phyloP scores from a whole-genome alignment of 257 asterid genomes.

The Jasminum sambac region DNA sequence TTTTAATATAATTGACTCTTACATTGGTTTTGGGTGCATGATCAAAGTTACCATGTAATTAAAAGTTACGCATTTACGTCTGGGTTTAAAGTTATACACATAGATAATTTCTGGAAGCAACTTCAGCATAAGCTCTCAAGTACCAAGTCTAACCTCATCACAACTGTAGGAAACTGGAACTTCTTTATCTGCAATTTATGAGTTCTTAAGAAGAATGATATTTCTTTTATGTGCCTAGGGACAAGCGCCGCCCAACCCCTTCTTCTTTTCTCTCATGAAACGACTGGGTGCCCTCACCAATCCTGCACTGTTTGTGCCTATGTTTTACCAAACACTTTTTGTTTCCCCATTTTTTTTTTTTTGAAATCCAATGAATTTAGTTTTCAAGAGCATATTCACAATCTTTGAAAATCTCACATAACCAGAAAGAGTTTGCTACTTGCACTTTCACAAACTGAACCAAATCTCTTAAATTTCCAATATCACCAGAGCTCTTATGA shows the following conservation, averaged over 20 bases:
- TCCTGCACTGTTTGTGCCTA: background rate
- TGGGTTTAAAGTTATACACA: background rate
- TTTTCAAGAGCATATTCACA: no score
- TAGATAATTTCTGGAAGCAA: background rate
- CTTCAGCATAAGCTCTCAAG: slow-evolving; percentile 2
- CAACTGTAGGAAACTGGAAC: background rate
- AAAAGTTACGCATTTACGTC: background rate
- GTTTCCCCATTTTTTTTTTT: background rate
- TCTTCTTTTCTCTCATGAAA: no score
- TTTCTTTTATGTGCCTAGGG: background rate
- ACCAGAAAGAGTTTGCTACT: no score
- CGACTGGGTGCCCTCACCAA: background rate
- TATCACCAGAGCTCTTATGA: no score
- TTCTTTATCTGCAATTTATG: background rate
- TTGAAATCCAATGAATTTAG: no score
- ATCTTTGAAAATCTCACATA: no score
- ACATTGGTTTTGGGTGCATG: background rate
- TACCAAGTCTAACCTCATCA: background rate
- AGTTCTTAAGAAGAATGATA: background rate
- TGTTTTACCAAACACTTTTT: background rate
- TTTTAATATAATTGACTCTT: background rate
- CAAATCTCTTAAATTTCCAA: no score
- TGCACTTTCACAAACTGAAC: no score
- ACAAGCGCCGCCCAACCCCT: no score
- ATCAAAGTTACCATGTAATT: background rate